Evolutionary conservation across 2,329 filamentous ascomycete species (phyloP), one percentile per base, ranked within the genome.

Genomic region (Colletotrichum siamense): DNA sequence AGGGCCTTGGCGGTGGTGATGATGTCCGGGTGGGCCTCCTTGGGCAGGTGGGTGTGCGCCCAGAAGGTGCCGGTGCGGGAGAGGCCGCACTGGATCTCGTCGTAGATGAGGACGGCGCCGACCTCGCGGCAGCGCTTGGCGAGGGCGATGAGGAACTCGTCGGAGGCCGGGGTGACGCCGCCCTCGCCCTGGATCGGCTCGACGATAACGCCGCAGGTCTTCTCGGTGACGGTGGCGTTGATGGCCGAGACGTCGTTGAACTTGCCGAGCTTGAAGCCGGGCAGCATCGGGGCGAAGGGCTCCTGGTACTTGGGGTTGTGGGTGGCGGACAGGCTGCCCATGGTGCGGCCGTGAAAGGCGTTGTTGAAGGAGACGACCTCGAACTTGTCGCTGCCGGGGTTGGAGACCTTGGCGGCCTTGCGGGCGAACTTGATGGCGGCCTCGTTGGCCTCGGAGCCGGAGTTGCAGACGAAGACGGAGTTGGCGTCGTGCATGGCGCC

Each of bases 111-210:
- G 5, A 99, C 92, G 3, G 96, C 96, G 68, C 95, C 95, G 36
- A 98, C 95, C 80, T 95, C 94, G 72, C 93, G 94, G 85, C 96
- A 98, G 75, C 96, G 92, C 82, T 91, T 91, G 75, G 95, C 95
- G n/a, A 99, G 91, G 1, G 95, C 94, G 28, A 92, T 84, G 28
- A 99, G 89, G 85, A 99, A 99, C 79, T 95, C 95, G 5, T 94
- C 92, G 1, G 91, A 94, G 5, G 95, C 97, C 13, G 95, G 92
- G 80, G 96, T 94, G 68, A 99, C 94, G 79, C 97, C 97, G 18
- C 97, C 97, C 87, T 99, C 97, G 75, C 97, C 97, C 86, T 99
- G 97, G 77, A 99, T 98, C 10, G 97, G 97, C 89, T 99, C 97
- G 62, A 99, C 91, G 74, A 99, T 96, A 24, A 99, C 97, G 82